These are phyloP conservation scores for Blastocystis sp. DNA, from an alignment of 352 stramenopile species.

Conservation along the genomic window DNA sequence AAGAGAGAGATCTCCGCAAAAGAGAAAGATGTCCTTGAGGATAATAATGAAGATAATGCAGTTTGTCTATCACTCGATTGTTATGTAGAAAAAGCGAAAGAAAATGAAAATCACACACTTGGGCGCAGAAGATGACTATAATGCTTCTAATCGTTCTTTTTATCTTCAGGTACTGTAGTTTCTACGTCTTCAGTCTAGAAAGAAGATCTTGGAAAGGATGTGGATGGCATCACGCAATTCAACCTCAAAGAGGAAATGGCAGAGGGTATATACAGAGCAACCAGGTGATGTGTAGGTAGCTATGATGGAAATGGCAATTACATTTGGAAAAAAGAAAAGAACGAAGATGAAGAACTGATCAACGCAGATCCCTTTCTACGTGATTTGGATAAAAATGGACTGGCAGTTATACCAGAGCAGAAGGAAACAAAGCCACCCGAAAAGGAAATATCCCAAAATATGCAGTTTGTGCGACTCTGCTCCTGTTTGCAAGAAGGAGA, in stretches of 20 bases:
- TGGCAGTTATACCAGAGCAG: not conserved
- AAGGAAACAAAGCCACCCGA: not conserved
- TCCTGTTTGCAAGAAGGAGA: not conserved
- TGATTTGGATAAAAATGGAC: constrained; percentile 33
- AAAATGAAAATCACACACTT: constrained; percentile 3
- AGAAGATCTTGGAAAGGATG: constrained; percentile 5
- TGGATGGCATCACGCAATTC: constrained; percentile 54
- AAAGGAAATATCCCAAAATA: constrained; percentile 20
- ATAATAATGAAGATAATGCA: not conserved
- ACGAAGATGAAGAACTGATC: not conserved
- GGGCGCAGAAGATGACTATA: not conserved
- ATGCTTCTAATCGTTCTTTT: not conserved
- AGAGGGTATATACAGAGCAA: not conserved
- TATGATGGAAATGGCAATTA: constrained; percentile 43
- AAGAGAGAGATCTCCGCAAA: not conserved
- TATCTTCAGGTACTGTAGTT: not conserved
- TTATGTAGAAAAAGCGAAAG: not conserved
- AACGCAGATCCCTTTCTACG: not conserved
- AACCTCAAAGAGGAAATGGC: constrained; percentile 58
- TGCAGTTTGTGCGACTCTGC: constrained; percentile 23
- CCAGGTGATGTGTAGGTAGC: not conserved
- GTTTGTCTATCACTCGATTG: not conserved
- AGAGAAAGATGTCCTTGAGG: not conserved
- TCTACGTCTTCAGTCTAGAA: not conserved
- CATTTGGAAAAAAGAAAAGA: constrained; percentile 1